Evolutionary conservation across 768 basidiomycete species (phyloP), one percentile per base, ranked within the genome.

Genomic region (Botryobasidium botryosum): DNA sequence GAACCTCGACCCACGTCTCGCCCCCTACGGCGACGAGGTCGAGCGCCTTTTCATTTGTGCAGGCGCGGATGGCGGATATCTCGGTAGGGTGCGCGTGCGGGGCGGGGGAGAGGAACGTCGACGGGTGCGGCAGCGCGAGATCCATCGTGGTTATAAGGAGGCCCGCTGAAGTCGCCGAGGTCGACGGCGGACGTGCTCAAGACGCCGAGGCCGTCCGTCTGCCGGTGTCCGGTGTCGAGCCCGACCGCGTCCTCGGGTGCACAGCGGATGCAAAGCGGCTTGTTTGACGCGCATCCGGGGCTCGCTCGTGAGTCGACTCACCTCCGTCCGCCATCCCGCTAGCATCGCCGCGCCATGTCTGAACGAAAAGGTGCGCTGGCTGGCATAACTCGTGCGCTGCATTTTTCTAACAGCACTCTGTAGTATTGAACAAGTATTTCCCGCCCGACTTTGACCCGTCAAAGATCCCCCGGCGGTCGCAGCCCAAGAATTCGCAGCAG

Each of bases 401-500:
- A 5, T 4, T n/a, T 6, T 24, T 3, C n/a, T n/a, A n/a, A n/a
- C 26, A 4, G 5, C 15, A 4, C 6, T 38, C n/a, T 21, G 3
- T 28, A 85, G 88, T 91, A 40, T 68, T 90, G 53, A 91, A 92
- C 72, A 90, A 87, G 63, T 90, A 87, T 66, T 88, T 88, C 58
- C 91, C 91, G 41, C 91, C 92, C 64, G 91, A 97, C 63, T 97
- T 96, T 62, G 92, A 96, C 65, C 92, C 92, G 47, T 79, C 84
- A 53, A 81, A 94, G 63, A 96, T 96, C 60, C 86, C 86, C 21
- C 72, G 92, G 51, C 68, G 90, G 56, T 87, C 81, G 60, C 73
- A 77, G 50, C 81, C 85, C 46, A 88, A 83, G 71, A 91, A 92
- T 62, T 82, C 83, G 12, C 94, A 99, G 58, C 88, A 94, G 65